A percentile compares a stretch with the other conserved stretches of the same genome.
Evolutionary conservation across 208 protist genomes (phyloP).

Genomic region (Wallacemonas sp.): DNA sequence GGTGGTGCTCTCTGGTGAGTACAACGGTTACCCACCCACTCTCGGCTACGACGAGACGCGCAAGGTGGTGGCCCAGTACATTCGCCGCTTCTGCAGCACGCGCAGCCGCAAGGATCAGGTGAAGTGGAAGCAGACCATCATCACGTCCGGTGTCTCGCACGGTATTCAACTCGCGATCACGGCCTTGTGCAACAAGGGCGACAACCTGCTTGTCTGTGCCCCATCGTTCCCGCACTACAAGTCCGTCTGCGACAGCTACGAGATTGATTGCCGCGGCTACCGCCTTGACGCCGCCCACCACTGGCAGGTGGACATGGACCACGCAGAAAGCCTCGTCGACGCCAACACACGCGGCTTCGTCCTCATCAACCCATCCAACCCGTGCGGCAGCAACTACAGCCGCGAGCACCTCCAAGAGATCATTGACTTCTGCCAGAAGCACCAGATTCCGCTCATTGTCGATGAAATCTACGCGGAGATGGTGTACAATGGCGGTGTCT

Average conservation of each 20-base stretch:
- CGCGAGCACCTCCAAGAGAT: slow-evolving; percentile 81
- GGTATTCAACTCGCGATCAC: slow-evolving; percentile 87
- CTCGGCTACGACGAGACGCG: slow-evolving; percentile 53
- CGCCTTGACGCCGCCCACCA: slow-evolving; percentile 70
- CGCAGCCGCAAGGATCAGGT: slow-evolving; percentile 35
- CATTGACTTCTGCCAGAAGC: slow-evolving; percentile 81
- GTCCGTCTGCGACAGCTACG: slow-evolving; percentile 79
- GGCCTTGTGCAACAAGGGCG: slow-evolving; percentile 74
- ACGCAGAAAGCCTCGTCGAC: slow-evolving; percentile 79
- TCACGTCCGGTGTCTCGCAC: slow-evolving; percentile 87
- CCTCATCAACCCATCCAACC: slow-evolving; percentile 96
- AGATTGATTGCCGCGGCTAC: slow-evolving; percentile 84
- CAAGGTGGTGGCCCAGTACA: slow-evolving; percentile 58
- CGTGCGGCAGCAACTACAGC: slow-evolving; percentile 92
- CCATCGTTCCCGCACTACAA: slow-evolving; percentile 95
- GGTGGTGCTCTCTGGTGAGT: slow-evolving; percentile 40
- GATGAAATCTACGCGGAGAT: slow-evolving; percentile 97
- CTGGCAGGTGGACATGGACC: slow-evolving; percentile 90
- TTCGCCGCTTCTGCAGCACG: slow-evolving; percentile 38
- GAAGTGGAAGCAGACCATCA: slow-evolving; percentile 70
- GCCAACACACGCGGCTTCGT: slow-evolving; percentile 86
- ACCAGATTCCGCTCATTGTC: slow-evolving; percentile 89
- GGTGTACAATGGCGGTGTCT: slow-evolving; percentile 79
- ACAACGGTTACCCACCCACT: slow-evolving; percentile 81
- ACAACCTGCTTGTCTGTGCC: slow-evolving; percentile 92